phyloP scores from a whole-genome alignment of 2,329 filamentous ascomycete species.

The Penicillium sp. region DNA sequence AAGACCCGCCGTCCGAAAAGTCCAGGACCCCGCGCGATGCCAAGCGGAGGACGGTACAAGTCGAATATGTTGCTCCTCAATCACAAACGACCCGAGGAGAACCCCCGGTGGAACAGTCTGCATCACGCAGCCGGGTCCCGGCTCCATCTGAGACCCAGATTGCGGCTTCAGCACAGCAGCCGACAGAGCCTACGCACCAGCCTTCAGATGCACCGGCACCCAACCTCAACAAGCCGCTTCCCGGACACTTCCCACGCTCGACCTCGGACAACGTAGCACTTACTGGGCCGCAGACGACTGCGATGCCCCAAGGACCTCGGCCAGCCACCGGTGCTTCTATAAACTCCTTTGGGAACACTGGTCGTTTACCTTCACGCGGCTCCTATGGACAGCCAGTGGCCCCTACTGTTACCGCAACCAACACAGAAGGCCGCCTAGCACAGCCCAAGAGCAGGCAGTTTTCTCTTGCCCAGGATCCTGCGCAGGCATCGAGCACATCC shows the following conservation, averaged over 20 bases:
- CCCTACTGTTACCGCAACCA: slow-evolving; percentile 82
- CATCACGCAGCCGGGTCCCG: slow-evolving; percentile 10
- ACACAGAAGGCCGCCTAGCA: slow-evolving; percentile 83
- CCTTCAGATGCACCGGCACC: slow-evolving; percentile 10
- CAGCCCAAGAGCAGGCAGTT: slow-evolving; percentile 72
- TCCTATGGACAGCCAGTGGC: slow-evolving; percentile 87
- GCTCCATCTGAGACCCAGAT: slow-evolving; percentile 6
- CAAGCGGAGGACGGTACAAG: slow-evolving; percentile 91
- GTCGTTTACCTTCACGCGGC: slow-evolving; percentile 67
- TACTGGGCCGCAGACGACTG: slow-evolving; percentile 42
- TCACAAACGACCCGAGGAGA: slow-evolving; percentile 79
- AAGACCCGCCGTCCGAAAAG: slow-evolving; percentile 60
- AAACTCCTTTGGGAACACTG: slow-evolving; percentile 56
- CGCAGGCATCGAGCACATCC: slow-evolving; percentile 49
- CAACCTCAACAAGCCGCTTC: slow-evolving; percentile 39
- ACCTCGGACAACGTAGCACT: slow-evolving; percentile 58
- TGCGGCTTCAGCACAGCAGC: slow-evolving; percentile 5
- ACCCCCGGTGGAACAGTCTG: slow-evolving; percentile 14
- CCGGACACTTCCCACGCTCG: slow-evolving; percentile 51
- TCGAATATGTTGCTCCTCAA: slow-evolving; percentile 92
- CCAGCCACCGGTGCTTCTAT: slow-evolving; percentile 82
- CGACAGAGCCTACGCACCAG: slow-evolving; percentile 2
- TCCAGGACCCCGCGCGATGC: slow-evolving; percentile 70
- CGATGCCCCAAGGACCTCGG: slow-evolving; percentile 49
- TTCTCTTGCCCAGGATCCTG: slow-evolving; percentile 58